A percentile compares a stretch with the other conserved stretches of the same genome.
Evolutionary conservation across 768 basidiomycete species (phyloP).

Genomic region (Strobilomyces dryophilus): DNA sequence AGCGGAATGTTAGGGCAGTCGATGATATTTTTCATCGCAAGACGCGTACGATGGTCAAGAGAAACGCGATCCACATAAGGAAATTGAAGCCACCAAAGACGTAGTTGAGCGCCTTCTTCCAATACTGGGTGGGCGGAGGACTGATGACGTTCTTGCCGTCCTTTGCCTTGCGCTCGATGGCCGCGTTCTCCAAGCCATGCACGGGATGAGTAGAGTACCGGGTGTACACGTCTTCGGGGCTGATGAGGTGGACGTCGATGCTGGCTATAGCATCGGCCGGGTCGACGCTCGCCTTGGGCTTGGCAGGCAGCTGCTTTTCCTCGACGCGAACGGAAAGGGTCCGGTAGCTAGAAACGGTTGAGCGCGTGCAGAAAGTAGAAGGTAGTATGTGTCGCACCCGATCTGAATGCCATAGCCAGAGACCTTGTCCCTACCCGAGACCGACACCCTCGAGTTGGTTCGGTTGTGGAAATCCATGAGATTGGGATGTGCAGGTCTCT

Average conservation of each 20-base stretch:
- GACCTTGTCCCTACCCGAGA: conserved; percentile 8
- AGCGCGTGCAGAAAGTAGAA: background rate
- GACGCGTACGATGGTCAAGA: conserved; percentile 37
- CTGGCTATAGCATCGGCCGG: conserved; percentile 36
- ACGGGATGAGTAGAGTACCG: conserved; percentile 42
- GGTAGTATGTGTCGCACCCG: conserved; percentile 3
- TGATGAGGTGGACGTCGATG: conserved; percentile 48
- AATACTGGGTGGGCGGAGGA: conserved; percentile 42
- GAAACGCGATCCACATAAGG: conserved; percentile 50
- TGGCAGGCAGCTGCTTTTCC: conserved; percentile 19
- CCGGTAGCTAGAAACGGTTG: conserved; percentile 27
- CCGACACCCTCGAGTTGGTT: conserved; percentile 15
- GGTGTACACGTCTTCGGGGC: conserved; percentile 38
- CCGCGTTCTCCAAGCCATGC: conserved; percentile 40
- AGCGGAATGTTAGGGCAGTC: conserved; percentile 9
- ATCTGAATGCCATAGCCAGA: conserved; percentile 30
- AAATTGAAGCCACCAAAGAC: conserved; percentile 55
- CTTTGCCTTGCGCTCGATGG: conserved; percentile 34
- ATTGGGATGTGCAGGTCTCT: background rate
- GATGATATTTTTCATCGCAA: background rate
- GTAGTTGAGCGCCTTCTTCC: conserved; percentile 47
- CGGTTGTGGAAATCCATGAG: conserved; percentile 14
- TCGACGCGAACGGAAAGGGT: conserved; percentile 43
- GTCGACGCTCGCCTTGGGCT: conserved; percentile 21
- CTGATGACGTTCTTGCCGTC: conserved; percentile 46